phyloP scores from a whole-genome alignment of 305 asterid species.

The Plantago rigida region DNA sequence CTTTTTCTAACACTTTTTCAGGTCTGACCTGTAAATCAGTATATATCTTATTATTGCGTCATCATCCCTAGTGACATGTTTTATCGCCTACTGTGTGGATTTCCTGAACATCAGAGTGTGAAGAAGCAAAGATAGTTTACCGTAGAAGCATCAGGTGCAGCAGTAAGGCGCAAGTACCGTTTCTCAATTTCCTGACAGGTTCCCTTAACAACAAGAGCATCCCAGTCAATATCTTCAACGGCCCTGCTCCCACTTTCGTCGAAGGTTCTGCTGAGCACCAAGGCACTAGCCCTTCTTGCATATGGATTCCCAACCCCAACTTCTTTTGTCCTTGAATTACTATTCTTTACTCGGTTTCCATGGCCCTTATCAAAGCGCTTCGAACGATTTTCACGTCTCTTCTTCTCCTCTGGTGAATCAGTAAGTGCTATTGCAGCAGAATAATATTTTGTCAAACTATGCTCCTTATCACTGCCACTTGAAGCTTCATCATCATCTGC shows the following conservation, averaged over 20 bases:
- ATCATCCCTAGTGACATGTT: conserved; percentile 12
- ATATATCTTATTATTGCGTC: conserved; percentile 15
- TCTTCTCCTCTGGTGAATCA: conserved; percentile 81
- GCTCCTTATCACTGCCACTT: conserved; percentile 86
- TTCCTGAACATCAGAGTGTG: conserved; percentile 20
- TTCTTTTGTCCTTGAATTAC: conserved; percentile 39
- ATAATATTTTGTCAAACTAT: conserved; percentile 54
- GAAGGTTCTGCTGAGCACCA: conserved; percentile 50
- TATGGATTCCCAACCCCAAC: conserved; percentile 43
- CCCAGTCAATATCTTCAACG: conserved; percentile 98
- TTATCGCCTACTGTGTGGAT: conserved; percentile 20
- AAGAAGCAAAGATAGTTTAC: conserved; percentile 39
- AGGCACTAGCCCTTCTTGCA: conserved; percentile 54
- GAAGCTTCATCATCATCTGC: conserved; percentile 55
- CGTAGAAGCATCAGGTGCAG: conserved; percentile 98
- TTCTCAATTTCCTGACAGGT: conserved; percentile 93
- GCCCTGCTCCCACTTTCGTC: conserved; percentile 81
- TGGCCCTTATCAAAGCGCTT: conserved; percentile 83
- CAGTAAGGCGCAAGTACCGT: conserved; percentile 91
- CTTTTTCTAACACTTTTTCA: conserved; percentile 88
- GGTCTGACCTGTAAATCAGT: conserved; percentile 81
- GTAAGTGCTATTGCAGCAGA: conserved; percentile 62
- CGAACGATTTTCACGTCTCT: conserved; percentile 83
- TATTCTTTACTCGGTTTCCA: conserved; percentile 48
- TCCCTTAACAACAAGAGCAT: conserved; percentile 88